These are phyloP conservation scores for Neurospora africana DNA, from an alignment of 495 filamentous ascomycete species.

Conservation along the genomic window DNA sequence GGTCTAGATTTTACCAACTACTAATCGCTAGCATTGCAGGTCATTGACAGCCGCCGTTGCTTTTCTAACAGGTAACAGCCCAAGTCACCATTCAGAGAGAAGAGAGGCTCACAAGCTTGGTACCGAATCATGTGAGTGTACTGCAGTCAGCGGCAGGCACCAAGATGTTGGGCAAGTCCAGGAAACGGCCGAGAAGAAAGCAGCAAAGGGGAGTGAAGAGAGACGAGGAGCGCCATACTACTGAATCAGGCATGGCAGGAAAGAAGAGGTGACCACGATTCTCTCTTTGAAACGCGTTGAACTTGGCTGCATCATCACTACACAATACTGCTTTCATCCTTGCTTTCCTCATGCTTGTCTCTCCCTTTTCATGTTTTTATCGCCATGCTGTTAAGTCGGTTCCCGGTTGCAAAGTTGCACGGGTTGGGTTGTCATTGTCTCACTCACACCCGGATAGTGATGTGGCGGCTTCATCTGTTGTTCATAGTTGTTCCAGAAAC, in stretches of 20 bases:
- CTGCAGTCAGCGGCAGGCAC: background rate
- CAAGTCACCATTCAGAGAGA: background rate
- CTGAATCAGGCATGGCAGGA: background rate
- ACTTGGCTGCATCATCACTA: background rate
- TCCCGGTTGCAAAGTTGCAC: background rate
- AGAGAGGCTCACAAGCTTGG: background rate
- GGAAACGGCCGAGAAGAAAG: background rate
- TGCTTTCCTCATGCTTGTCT: background rate
- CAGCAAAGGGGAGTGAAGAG: background rate
- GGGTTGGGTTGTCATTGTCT: background rate
- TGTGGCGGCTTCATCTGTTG: background rate
- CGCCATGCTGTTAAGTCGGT: background rate
- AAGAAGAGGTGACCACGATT: background rate
- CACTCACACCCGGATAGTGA: background rate
- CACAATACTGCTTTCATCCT: background rate
- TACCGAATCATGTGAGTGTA: background rate
- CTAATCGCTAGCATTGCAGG: background rate
- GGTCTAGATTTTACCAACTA: background rate
- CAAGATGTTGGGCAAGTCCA: background rate
- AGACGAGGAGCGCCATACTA: background rate
- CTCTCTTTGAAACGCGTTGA: background rate
- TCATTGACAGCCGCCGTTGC: background rate
- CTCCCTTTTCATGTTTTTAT: background rate
- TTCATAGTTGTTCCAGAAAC: background rate
- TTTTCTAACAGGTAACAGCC: background rate